These are phyloP conservation scores for Jasminum sambac DNA, from an alignment of 257 asterid species.

Conservation along the genomic window DNA sequence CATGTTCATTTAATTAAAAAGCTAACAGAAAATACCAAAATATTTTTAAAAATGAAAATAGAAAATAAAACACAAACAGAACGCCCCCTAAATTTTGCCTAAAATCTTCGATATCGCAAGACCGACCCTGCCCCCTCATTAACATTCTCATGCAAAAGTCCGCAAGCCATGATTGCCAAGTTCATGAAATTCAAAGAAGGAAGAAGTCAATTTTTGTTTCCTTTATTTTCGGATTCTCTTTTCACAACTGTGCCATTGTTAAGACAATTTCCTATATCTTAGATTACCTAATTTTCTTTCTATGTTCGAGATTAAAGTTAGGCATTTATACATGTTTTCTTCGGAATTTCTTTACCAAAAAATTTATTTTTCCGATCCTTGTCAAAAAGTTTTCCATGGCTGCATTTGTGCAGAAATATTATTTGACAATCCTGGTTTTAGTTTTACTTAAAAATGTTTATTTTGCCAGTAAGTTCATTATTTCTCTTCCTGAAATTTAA, in stretches of 20 bases:
- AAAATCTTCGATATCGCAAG: too few relatives aligned
- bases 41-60: too few relatives aligned
- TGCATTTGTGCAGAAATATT: background rate
- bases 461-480: background rate
- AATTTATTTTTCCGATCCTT: background rate
- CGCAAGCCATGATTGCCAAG: too few relatives aligned
- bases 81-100: too few relatives aligned
- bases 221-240: background rate
- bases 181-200: too few relatives aligned
- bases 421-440: background rate
- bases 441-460: background rate
- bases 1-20: too few relatives aligned
- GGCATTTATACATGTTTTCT: background rate
- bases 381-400: background rate
- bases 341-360: background rate
- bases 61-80: too few relatives aligned
- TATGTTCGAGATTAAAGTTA: background rate
- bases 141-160: too few relatives aligned
- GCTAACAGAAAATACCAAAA: too few relatives aligned
- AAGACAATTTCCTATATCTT: background rate
- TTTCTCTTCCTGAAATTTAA: background rate
- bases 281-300: background rate
- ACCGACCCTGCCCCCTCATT: too few relatives aligned
- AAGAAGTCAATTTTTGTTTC: background rate
- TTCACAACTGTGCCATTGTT: background rate